Conservation (phyloP, 768 basidiomycete species). For the Boletus eberwhitei region DNA sequence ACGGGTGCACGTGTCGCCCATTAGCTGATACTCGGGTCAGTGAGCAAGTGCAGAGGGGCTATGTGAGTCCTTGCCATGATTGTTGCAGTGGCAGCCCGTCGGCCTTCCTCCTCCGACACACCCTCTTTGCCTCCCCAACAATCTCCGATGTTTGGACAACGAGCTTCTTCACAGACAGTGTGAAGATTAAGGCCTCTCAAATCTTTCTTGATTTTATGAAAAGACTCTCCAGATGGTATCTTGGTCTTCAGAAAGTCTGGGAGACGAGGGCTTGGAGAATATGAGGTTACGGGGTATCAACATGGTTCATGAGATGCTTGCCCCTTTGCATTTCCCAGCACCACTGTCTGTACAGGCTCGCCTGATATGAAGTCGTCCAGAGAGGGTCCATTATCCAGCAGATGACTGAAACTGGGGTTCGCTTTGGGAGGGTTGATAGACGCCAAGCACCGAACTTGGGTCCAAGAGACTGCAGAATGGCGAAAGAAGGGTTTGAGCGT, state of each 20-base stretch:
- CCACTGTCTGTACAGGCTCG: conserved; percentile 51
- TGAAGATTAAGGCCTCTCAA: conserved; percentile 86
- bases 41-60: neutral
- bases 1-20: conserved; percentile 99
- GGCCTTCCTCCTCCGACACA: conserved; percentile 63
- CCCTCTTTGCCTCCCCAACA: conserved; percentile 92
- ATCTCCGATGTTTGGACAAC: conserved; percentile 99
- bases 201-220: conserved; percentile 92
- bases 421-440: conserved; percentile 20
- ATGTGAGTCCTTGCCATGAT: conserved; percentile 73
- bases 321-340: conserved; percentile 71
- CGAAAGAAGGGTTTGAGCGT: conserved; percentile 15
- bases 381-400: conserved; percentile 63
- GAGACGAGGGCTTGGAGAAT: conserved; percentile 64
- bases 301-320: conserved; percentile 32
- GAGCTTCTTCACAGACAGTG: conserved; percentile 97
- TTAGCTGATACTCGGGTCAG: conserved; percentile 54
- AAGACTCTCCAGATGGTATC: conserved; percentile 86
- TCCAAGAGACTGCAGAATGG: neutral
- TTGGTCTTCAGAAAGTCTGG: conserved; percentile 87
- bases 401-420: conserved; percentile 47
- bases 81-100: conserved; percentile 89
- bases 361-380: conserved; percentile 81
- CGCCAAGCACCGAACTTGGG: conserved; percentile 42
- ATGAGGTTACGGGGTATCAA: neutral